Evolutionary conservation across 371 early-diverging fungal genomes (phyloP).

Genomic region (Dichotomocladium elegans): DNA sequence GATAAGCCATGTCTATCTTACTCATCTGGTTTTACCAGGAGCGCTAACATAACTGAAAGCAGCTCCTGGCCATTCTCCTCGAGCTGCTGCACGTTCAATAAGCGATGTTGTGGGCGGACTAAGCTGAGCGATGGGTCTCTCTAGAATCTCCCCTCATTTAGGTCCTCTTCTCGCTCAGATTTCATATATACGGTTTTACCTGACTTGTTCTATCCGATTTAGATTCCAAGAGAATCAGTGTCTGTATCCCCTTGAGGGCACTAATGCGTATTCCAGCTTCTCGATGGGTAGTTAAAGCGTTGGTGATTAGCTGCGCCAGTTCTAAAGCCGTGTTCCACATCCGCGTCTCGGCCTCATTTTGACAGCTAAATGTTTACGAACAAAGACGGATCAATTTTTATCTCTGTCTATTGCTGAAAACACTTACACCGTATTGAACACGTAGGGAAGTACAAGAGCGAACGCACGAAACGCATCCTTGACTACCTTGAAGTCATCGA

Average conservation of each 20-base stretch:
- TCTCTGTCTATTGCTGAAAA: not conserved
- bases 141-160: constrained; percentile 6
- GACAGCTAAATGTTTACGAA: constrained; percentile 21
- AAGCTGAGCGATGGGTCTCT: constrained; percentile 30
- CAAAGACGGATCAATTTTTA: not conserved
- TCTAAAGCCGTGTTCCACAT: constrained; percentile 34
- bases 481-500: constrained; percentile 24
- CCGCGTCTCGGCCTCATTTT: constrained; percentile 40
- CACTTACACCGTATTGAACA: constrained; percentile 37
- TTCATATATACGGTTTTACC: constrained; percentile 1
- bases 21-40: constrained; percentile 16
- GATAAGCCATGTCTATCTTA: not conserved
- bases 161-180: not conserved
- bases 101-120: constrained; percentile 36
- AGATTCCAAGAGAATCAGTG: constrained; percentile 33
- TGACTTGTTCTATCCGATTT: constrained; percentile 14
- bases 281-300: constrained; percentile 17
- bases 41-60: constrained; percentile 11
- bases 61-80: constrained; percentile 27
- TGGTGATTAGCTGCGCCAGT: constrained; percentile 21
- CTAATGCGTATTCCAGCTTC: constrained; percentile 39
- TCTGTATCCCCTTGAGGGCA: constrained; percentile 45
- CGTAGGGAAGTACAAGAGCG: constrained; percentile 33
- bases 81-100: constrained; percentile 27
- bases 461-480: constrained; percentile 42